Percentiles rank a stretch among this genome's conserved stretches.
These are phyloP conservation scores for Wolfiporia cocos DNA, from an alignment of 1,284 basidiomycete genomes.

Conservation along the genomic window DNA sequence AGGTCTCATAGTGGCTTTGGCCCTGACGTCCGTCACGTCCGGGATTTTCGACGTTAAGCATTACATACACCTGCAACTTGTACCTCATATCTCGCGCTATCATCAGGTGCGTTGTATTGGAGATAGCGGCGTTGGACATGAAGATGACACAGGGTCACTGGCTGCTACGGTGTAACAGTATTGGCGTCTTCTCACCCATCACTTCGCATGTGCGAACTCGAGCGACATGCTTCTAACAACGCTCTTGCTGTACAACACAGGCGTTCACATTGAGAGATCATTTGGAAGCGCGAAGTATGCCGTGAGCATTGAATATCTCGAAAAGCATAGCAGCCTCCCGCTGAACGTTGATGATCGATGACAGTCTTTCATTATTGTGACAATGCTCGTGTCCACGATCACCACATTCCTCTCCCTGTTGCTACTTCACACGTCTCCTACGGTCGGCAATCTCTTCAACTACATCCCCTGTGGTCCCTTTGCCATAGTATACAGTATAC, in stretches of 20 bases:
- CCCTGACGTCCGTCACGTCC: conserved; percentile 61
- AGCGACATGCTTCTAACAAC: conserved; percentile 80
- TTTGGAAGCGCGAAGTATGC: conserved; percentile 88
- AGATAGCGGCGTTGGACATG: not conserved
- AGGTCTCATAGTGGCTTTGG: conserved; percentile 76
- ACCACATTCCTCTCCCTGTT: conserved; percentile 61
- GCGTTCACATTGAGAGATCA: conserved; percentile 73
- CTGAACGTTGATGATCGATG: conserved; percentile 6
- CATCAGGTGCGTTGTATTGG: conserved; percentile 29
- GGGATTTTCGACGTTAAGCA: conserved; percentile 84
- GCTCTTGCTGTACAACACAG: conserved; percentile 70
- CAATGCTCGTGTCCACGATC: conserved; percentile 58
- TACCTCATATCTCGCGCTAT: conserved; percentile 36
- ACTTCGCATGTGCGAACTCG: conserved; percentile 77
- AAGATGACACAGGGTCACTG: not conserved
- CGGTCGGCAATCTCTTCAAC: conserved; percentile 45
- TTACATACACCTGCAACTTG: conserved; percentile 57
- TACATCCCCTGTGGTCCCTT: conserved; percentile 73
- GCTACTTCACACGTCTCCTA: conserved; percentile 46
- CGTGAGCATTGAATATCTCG: conserved; percentile 55
- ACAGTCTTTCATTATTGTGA: conserved; percentile 73
- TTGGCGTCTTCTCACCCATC: conserved; percentile 77
- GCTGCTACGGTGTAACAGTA: conserved; percentile 45
- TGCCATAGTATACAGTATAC: conserved; percentile 62
- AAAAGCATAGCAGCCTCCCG: no score